phyloP scores from a whole-genome alignment of 805 yeast species.

The Nakazawaea populi region DNA sequence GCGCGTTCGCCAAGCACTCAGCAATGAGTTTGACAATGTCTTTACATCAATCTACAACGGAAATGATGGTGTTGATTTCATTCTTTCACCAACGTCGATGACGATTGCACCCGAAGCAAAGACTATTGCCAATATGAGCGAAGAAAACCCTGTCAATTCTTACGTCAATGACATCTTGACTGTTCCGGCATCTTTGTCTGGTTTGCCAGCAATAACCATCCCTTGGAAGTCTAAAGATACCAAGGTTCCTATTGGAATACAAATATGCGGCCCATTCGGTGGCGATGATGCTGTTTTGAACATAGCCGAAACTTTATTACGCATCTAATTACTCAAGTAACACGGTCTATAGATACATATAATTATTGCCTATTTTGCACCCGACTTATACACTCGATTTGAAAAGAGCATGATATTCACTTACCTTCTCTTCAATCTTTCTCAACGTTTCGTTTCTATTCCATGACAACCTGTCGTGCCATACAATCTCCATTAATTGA shows the following conservation, averaged over 20 bases:
- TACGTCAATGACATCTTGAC: conserved; percentile 82
- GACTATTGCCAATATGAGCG: conserved; percentile 30
- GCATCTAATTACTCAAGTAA: not conserved
- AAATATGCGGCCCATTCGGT: conserved; percentile 82
- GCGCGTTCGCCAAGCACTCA: conserved; percentile 51
- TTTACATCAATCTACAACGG: conserved; percentile 37
- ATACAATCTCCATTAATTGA: conserved; percentile 60
- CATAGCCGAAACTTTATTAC: conserved; percentile 14
- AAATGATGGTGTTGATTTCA: conserved; percentile 52
- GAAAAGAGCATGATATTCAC: conserved; percentile 8
- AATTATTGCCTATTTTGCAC: not conserved
- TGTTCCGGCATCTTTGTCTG: conserved; percentile 88
- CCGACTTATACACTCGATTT: not conserved
- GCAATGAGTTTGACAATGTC: conserved; percentile 57
- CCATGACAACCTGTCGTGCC: conserved; percentile 54
- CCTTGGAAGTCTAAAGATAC: conserved; percentile 40
- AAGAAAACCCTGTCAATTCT: conserved; percentile 46
- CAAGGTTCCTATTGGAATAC: conserved; percentile 56
- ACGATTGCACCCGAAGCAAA: conserved; percentile 47
- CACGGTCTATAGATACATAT: not conserved
- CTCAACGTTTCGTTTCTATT: conserved; percentile 35
- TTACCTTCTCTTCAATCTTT: conserved; percentile 22
- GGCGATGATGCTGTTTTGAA: conserved; percentile 62
- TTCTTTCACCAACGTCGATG: conserved; percentile 70
- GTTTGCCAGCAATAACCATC: conserved; percentile 77